phyloP scores from a whole-genome alignment of 768 basidiomycete genomes.

The Butyriboletus loyo region DNA sequence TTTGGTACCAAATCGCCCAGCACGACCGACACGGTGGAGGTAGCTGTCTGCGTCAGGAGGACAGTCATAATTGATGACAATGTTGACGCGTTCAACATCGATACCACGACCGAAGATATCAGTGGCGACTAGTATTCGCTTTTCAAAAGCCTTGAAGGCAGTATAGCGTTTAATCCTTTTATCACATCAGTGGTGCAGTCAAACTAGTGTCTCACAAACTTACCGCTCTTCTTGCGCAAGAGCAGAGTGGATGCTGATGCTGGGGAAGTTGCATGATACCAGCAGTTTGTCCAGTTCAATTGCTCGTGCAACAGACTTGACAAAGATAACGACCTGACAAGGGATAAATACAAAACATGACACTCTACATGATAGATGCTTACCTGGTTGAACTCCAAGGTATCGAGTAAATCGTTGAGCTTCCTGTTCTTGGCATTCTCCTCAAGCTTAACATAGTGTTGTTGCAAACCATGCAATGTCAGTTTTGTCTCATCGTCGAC shows the following conservation, averaged over 20 bases:
- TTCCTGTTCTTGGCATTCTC: slow-evolving; percentile 96
- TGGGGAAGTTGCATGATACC: slow-evolving; percentile 97
- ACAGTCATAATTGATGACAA: slow-evolving; percentile 98
- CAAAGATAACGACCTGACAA: slow-evolving; percentile 93
- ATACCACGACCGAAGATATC: slow-evolving; percentile 99
- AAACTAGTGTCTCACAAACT: slow-evolving; percentile 26
- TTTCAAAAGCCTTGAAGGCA: slow-evolving; percentile 99
- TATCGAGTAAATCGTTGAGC: slow-evolving; percentile 92
- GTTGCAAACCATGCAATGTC: slow-evolving; percentile 96
- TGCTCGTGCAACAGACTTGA: slow-evolving; percentile 96
- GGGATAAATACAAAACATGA: slow-evolving; percentile 1
- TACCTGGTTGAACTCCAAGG: slow-evolving; percentile 97
- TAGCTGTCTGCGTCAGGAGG: slow-evolving; percentile 98
- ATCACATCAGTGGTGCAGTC: slow-evolving; percentile 3
- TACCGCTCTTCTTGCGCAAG: slow-evolving; percentile 95
- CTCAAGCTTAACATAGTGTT: slow-evolving; percentile 97
- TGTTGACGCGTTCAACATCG: slow-evolving; percentile 99
- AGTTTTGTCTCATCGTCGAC: slow-evolving; percentile 99
- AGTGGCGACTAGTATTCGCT: slow-evolving; percentile 97
- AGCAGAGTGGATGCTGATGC: slow-evolving; percentile 95
- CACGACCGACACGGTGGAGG: slow-evolving; percentile 97
- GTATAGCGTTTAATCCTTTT: slow-evolving; percentile 89
- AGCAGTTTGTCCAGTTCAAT: slow-evolving; percentile 95
- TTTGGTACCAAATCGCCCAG: slow-evolving; percentile 98
- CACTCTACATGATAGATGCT: not conserved